Evolutionary conservation across 2,329 filamentous ascomycete species (phyloP), one percentile per base, ranked within the genome.

Genomic region (Coniochaeta sp.): DNA sequence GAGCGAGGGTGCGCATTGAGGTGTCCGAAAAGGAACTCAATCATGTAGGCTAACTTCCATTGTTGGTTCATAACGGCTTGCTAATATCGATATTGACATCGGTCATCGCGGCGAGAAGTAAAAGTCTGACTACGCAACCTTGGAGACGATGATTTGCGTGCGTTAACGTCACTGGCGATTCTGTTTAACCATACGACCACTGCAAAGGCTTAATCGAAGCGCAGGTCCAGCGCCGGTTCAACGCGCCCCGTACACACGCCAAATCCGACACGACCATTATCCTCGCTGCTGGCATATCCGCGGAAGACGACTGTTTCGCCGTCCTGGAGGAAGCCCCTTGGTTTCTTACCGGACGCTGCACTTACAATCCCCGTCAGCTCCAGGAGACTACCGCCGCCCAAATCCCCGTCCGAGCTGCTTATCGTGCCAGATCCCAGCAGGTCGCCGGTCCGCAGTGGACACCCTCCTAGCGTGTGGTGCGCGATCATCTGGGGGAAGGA

Each of bases 401-500:
- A n/a, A 13, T 42, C 38, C 26, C 38, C 38, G 5, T 60, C 50
- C 0, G 53, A 57, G 3, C 74, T 74, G 58, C 73, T 76, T 60
- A 94, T 92, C 1, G 89, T 94, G 3, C 89, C 89, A 2, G 85
- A 89, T 2, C 87, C 89, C 6, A 94, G 70, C 50, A 94, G 67
- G 63, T 94, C 88, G 30, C 88, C 88, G 0, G 83, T 78, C 46
- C 82, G 78, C 74, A 94, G 76, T 3, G 83, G 82, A 65, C 88
- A 94, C 6, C 88, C 88, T 1, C 85, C 87, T 46, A 89, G 77
- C 1, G 85, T 83, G 64, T 92, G 88, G 64, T 92, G 88, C 1
- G 88, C 81, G 35, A 92, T 73, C 87, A 91, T 91, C 65, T 92
- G 88, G 4, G 86, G 80, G 69, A 91, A 92, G 0, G 86, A 91